Evolutionary conservation across 306 rosid genomes (phyloP), one percentile per base, ranked within the genome.

Genomic region (Dalbergia oliveri): DNA sequence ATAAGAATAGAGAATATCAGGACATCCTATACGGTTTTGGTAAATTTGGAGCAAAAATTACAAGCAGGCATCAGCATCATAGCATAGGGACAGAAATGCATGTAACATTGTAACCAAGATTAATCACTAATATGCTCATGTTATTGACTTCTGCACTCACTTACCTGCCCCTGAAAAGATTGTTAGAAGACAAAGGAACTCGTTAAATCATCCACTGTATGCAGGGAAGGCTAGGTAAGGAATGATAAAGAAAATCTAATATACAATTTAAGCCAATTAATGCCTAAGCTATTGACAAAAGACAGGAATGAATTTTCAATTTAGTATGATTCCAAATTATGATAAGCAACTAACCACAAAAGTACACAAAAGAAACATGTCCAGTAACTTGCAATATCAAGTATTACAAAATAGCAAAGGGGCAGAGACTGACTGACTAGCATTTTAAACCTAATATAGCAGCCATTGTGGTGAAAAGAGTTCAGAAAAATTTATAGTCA

Each of bases 31-130:
- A 62, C 4, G 1, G 68, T 8, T 26, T n/a, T 8, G 35, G 21
- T 41, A 69, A 53, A 39, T 39, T 51, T 47, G n/a, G 72, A 47
- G 59, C 59, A 68, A 68, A 68, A 68, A 69, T 35, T 75, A 75
- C 57, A 67, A 75, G 18, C 58, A 59, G 66, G 23, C 65, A 59
- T 19, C 65, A 66, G 31, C 31, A 26, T 26, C 31, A 26, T 11
- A 21, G 75, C 45, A 34, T 21, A 58, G 19, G 1, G n/a, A 68
- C 53, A 67, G 63, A 75, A 49, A 68, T 68, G 50, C 72, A 60
- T 60, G 50, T 65, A n/a, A n/a, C n/a, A n/a, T n/a, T n/a, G n/a
- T n/a, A 75, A 75, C 72, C 59, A 75, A 75, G 50, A 68, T 35
- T 59, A 53, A 37, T 57, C 68, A 65, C 57, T 43, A 7, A 41